Base-by-base conservation (phyloP, 2,329 filamentous ascomycete species). In the Xylariaceae sp. region DNA sequence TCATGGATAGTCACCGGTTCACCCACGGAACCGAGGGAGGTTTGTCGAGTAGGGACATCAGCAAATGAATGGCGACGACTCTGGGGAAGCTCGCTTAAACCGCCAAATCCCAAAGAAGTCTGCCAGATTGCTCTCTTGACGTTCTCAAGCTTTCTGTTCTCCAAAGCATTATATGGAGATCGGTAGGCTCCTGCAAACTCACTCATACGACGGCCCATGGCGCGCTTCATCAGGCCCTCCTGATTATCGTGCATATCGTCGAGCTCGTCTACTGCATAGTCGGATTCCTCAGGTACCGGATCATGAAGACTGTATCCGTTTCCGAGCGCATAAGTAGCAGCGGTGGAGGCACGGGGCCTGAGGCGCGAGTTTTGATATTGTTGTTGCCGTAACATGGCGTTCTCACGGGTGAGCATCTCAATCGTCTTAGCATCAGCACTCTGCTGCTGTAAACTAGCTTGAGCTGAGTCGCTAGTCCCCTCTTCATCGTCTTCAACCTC, bases 1-100 rank as follows among this genome's bases (percentile, higher is more conserved):
- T 85, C 82, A 18, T 83, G 74, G 8, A 77, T 67, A 3, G 77
- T 72, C 45, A 75, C 73, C 52, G 77, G 72, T 66, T 87, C 84
- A 53, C 78, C 78, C 55, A 84, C 75, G 34, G 84, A 87, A 66
- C 82, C 82, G 64, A 87, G 82, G 2, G 85, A 87, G 1, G 79
- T 82, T 65, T 88, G 85, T 11, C 85, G 80, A 30, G 83, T 85
- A 34, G 82, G 84, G 68, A 87, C 80, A 67, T 86, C 86, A 55
- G 85, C 90, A 70, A 94, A 90, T 1, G 90, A 93, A 73, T 93
- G 90, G 34, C 90, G 85, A 60, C 90, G 83, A 67, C 88, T 91
- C 68, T 92, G 88, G 10, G 87, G 84, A 35, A 85, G 78, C 62
- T 89, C 87, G 3, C 78, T 79, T 23, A 83, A 65, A 13, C 81